Percentiles rank a stretch among this genome's conserved stretches.
Evolutionary conservation across 106 monocot species (phyloP).

Genomic region (Xerophyta viscosa): DNA sequence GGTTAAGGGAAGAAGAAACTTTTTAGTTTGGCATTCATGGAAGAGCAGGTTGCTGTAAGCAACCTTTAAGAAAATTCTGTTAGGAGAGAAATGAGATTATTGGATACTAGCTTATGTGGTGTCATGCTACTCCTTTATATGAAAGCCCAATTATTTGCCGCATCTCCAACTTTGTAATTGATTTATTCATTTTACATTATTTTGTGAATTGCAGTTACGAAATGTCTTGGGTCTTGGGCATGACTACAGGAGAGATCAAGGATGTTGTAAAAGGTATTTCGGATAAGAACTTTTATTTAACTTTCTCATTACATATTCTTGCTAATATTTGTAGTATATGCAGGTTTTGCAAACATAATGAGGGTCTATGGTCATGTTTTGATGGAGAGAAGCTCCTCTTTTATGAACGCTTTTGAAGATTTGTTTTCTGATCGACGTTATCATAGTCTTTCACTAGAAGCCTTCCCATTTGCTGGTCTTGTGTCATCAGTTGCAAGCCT

Average conservation of each 20-base stretch:
- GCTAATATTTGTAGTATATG: conserved; percentile 6
- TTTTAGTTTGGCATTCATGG: too few relatives aligned
- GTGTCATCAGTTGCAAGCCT: conserved; percentile 59
- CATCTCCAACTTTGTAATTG: too few relatives aligned
- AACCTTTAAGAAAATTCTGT: too few relatives aligned
- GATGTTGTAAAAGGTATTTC: conserved; percentile 44
- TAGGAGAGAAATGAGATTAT: too few relatives aligned
- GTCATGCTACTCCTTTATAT: too few relatives aligned
- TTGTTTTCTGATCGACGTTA: conserved; percentile 4
- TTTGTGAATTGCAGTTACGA: conserved; percentile 46
- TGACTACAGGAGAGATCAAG: conserved; percentile 42
- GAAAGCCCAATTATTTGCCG: too few relatives aligned
- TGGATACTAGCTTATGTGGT: too few relatives aligned
- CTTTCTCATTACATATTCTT: neutral
- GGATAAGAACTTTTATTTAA: conserved; percentile 1
- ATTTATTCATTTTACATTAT: neutral
- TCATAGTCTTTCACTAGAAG: conserved; percentile 10
- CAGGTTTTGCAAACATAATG: conserved; percentile 46
- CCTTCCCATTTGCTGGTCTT: conserved; percentile 33
- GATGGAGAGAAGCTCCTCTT: conserved; percentile 28
- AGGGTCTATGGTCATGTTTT: conserved; percentile 38
- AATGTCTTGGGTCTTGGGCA: conserved; percentile 56
- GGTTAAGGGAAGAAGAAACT: too few relatives aligned
- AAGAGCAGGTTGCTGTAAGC: too few relatives aligned
- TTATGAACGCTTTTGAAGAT: conserved; percentile 24